phyloP scores from a whole-genome alignment of 306 rosid species.

The Castanopsis chinensis region DNA sequence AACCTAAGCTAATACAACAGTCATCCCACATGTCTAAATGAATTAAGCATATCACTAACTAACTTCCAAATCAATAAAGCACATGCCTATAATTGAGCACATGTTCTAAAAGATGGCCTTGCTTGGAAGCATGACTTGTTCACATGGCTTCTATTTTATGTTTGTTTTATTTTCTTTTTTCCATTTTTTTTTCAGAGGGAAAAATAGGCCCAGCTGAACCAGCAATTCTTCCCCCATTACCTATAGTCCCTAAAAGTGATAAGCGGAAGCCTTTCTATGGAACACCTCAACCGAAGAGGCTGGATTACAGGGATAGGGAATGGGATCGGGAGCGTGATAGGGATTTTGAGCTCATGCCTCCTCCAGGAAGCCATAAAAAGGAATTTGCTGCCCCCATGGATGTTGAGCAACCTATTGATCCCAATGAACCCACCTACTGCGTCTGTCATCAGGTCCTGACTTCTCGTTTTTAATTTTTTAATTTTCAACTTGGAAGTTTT shows the following conservation, averaged over 20 bases:
- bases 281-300: slow-evolving; percentile 79
- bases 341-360: slow-evolving; percentile 97
- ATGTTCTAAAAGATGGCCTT: no score
- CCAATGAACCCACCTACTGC: slow-evolving; percentile 93
- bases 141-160: background rate
- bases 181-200: slow-evolving; percentile 52
- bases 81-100: no score
- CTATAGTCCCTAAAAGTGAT: slow-evolving; percentile 70
- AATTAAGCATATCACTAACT: no score
- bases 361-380: slow-evolving; percentile 89
- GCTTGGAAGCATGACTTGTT: no score
- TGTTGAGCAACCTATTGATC: slow-evolving; percentile 90
- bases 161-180: slow-evolving; percentile 17
- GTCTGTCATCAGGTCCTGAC: slow-evolving; percentile 90
- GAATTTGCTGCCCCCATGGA: slow-evolving; percentile 72
- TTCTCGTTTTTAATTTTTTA: slow-evolving; percentile 11
- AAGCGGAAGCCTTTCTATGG: slow-evolving; percentile 55
- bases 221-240: slow-evolving; percentile 84
- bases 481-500: slow-evolving; percentile 12
- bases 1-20: no score
- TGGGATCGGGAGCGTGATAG: slow-evolving; percentile 97
- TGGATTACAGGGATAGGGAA: slow-evolving; percentile 81
- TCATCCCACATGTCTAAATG: no score
- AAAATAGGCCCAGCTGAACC: slow-evolving; percentile 85
- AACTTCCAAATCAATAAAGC: no score